A percentile compares a stretch with the other conserved stretches of the same genome.
Conservation (phyloP, 2,329 filamentous ascomycete species). For the Fusarium fujikuroi region DNA sequence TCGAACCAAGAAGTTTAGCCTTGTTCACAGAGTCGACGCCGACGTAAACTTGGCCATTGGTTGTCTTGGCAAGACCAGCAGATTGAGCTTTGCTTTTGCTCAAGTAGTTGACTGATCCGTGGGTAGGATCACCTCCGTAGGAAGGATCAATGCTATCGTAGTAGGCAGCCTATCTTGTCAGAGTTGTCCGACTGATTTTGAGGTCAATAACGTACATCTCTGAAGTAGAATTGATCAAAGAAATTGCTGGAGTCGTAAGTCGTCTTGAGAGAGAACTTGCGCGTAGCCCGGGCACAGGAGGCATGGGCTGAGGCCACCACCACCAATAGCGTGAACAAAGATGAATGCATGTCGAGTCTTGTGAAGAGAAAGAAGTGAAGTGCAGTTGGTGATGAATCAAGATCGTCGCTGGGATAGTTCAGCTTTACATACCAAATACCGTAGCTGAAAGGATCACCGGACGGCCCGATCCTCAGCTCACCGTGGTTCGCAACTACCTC, state of each 20-base stretch:
- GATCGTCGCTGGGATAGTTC: background rate
- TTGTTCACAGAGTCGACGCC: conserved; percentile 6
- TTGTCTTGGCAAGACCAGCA: conserved; percentile 42
- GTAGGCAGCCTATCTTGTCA: conserved; percentile 9
- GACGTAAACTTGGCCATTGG: background rate
- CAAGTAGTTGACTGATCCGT: conserved; percentile 71
- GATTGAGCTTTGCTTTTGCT: conserved; percentile 47
- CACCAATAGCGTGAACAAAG: background rate
- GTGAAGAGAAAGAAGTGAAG: background rate
- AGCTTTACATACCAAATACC: conserved; percentile 3
- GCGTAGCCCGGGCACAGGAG: background rate
- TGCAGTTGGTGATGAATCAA: background rate
- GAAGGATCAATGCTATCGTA: conserved; percentile 28
- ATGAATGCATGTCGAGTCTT: background rate
- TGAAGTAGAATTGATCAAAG: conserved; percentile 57
- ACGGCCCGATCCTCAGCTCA: background rate
- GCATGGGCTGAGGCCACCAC: background rate
- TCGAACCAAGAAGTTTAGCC: conserved; percentile 21
- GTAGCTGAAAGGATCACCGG: background rate
- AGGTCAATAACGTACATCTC: background rate
- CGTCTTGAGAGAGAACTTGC: conserved; percentile 16
- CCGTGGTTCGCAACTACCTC: background rate
- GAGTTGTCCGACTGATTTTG: background rate
- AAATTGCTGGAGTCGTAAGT: conserved; percentile 51
- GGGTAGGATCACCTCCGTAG: conserved; percentile 64